These are phyloP conservation scores for Suillus occidentalis DNA, from an alignment of 768 basidiomycete genomes.

Conservation along the genomic window DNA sequence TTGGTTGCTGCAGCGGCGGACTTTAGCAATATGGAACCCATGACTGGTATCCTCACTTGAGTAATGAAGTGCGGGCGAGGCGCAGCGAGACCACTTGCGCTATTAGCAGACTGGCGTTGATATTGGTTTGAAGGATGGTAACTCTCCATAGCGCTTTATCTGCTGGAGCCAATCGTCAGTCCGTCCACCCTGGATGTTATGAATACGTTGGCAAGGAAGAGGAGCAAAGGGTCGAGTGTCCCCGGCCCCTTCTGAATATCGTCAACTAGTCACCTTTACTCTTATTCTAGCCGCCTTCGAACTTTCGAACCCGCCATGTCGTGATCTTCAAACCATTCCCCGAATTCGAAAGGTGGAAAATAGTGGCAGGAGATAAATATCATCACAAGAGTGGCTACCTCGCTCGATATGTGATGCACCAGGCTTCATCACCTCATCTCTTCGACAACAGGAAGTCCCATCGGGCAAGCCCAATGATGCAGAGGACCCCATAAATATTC, in stretches of 20 bases:
- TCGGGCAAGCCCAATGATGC: not conserved
- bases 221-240: not conserved
- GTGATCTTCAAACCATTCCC: not conserved
- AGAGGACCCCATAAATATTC: not conserved
- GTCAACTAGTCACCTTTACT: not conserved
- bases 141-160: not conserved
- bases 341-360: not conserved
- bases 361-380: not conserved
- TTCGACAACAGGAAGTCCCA: not conserved
- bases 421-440: not conserved
- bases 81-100: not conserved
- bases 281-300: not conserved
- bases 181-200: not conserved
- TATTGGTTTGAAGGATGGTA: not conserved
- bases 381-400: not conserved
- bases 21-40: not conserved
- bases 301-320: not conserved
- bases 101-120: not conserved
- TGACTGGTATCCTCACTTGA: not conserved
- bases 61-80: not conserved
- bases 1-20: not conserved
- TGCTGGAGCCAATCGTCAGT: not conserved
- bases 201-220: not conserved
- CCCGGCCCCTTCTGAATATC: not conserved
- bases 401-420: not conserved